Conservation (phyloP, 331 rosid species). For the Malus hybrid region DNA sequence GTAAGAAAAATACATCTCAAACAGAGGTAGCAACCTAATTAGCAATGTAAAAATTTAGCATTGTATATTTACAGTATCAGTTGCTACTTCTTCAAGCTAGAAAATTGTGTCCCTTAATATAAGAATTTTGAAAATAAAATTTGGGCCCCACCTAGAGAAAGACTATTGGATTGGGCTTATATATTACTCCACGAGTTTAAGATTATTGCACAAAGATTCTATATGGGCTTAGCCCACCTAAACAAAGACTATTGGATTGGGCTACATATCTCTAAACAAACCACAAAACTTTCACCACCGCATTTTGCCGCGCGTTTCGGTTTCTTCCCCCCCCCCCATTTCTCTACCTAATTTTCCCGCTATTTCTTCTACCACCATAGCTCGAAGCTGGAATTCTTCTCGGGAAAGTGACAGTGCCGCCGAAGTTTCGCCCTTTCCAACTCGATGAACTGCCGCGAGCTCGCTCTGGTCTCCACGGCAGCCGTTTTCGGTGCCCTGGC, state of each 20-base stretch:
- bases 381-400: neutral
- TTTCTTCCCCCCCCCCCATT: neutral
- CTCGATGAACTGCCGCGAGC: constrained; percentile 63
- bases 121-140: too few relatives aligned
- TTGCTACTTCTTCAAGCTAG: too few relatives aligned
- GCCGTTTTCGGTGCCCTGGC: constrained; percentile 59
- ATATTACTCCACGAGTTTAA: too few relatives aligned
- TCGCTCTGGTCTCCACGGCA: constrained; percentile 49
- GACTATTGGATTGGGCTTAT: too few relatives aligned
- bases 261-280: neutral
- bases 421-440: neutral
- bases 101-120: too few relatives aligned
- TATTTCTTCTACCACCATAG: neutral
- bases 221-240: neutral
- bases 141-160: too few relatives aligned
- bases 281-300: neutral
- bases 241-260: neutral
- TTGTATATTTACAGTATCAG: too few relatives aligned
- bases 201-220: neutral
- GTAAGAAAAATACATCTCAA: too few relatives aligned
- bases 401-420: neutral
- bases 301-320: neutral
- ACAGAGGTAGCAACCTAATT: too few relatives aligned
- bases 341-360: neutral
- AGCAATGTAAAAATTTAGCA: too few relatives aligned